Conservation (phyloP, 331 rosid species). For the Arachis monticola region DNA sequence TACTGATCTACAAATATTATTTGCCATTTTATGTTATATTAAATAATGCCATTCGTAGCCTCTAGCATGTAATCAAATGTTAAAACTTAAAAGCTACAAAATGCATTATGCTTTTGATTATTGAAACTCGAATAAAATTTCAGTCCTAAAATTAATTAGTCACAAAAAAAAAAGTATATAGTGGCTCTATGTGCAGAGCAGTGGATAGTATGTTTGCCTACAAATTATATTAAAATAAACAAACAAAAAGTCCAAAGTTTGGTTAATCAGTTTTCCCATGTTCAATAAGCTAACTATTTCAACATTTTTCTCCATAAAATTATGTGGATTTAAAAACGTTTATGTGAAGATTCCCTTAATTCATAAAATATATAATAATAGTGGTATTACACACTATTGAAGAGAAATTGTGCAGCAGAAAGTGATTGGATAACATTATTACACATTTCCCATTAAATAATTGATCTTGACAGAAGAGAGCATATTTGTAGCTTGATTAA, state of each 20-base stretch:
- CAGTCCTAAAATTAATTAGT: background rate
- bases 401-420: background rate
- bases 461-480: constrained; percentile 33
- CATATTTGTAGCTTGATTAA: constrained; percentile 27
- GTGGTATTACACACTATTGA: background rate
- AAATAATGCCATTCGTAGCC: constrained; percentile 5
- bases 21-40: background rate
- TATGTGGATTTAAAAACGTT: background rate
- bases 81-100: constrained; percentile 5
- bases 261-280: constrained; percentile 25
- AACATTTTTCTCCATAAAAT: background rate
- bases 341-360: constrained; percentile 5
- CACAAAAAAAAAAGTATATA: no score
- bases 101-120: background rate
- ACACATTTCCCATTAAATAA: background rate
- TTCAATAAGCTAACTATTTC: background rate
- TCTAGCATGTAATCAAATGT: background rate
- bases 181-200: constrained; percentile 9
- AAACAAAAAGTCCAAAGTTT: constrained; percentile 3
- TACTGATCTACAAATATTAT: background rate
- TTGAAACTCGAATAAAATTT: background rate
- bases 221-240: background rate
- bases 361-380: no score
- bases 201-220: background rate
- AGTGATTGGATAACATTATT: constrained; percentile 18